Conservation (phyloP, 805 yeast genomes). For the Yamadazyma philogaea region DNA sequence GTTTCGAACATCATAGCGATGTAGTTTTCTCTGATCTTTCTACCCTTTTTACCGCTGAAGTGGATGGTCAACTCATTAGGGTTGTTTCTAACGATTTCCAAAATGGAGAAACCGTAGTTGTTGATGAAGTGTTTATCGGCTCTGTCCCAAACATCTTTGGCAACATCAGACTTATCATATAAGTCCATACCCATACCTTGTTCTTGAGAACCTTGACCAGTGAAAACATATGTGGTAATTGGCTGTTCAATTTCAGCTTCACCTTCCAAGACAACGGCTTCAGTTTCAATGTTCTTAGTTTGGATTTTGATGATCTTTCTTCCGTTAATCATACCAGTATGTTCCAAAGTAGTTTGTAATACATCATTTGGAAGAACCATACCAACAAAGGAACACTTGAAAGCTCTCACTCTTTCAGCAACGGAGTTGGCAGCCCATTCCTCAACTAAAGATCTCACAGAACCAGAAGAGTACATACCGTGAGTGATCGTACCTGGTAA, state of each 20-base stretch:
- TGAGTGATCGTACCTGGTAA: slow-evolving; percentile 98
- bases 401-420: slow-evolving; percentile 93
- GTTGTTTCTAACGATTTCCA: slow-evolving; percentile 92
- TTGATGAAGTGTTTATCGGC: slow-evolving; percentile 91
- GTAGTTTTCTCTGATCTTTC: slow-evolving; percentile 90
- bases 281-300: slow-evolving; percentile 79
- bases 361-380: slow-evolving; percentile 97
- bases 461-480: slow-evolving; percentile 98
- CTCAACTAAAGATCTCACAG: slow-evolving; percentile 92
- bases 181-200: slow-evolving; percentile 99
- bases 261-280: slow-evolving; percentile 75
- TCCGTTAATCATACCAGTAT: slow-evolving; percentile 98
- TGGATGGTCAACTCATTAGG: slow-evolving; percentile 94
- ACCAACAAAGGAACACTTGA: slow-evolving; percentile 85
- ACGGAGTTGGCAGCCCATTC: slow-evolving; percentile 98
- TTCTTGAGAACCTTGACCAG: slow-evolving; percentile 99
- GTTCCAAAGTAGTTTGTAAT: slow-evolving; percentile 83
- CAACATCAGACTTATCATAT: slow-evolving; percentile 86
- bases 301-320: slow-evolving; percentile 94
- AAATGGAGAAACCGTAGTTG: slow-evolving; percentile 95
- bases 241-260: slow-evolving; percentile 99
- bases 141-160: slow-evolving; percentile 94
- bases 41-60: slow-evolving; percentile 97
- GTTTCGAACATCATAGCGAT: slow-evolving; percentile 97
- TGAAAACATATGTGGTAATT: slow-evolving; percentile 90